phyloP scores from a whole-genome alignment of 2,329 filamentous ascomycete genomes.

The Microcyclosporella mali region DNA sequence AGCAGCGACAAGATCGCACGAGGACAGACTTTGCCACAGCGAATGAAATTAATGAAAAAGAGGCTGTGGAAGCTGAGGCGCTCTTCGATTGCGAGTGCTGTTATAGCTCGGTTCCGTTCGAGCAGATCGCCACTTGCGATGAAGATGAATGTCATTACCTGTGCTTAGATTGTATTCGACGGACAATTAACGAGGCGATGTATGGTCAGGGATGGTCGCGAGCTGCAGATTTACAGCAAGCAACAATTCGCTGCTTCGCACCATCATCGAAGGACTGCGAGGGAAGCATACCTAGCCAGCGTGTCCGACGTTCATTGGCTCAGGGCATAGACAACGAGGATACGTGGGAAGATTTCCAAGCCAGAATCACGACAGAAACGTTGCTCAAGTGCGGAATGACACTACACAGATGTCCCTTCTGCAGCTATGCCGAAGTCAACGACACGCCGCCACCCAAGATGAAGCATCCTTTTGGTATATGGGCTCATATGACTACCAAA shows the following conservation, averaged over 20 bases:
- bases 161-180: constrained; percentile 75
- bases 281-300: constrained; percentile 63
- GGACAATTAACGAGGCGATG: constrained; percentile 75
- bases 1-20: constrained; percentile 35
- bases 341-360: constrained; percentile 68
- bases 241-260: constrained; percentile 78
- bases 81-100: constrained; percentile 71
- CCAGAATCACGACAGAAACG: constrained; percentile 68
- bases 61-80: constrained; percentile 43
- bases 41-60: constrained; percentile 41
- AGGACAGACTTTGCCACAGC: constrained; percentile 39
- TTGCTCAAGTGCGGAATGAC: constrained; percentile 67
- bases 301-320: constrained; percentile 67
- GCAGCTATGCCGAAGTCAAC: constrained; percentile 83
- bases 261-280: constrained; percentile 60
- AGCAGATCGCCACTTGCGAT: constrained; percentile 68
- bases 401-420: constrained; percentile 82
- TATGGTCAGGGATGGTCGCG: constrained; percentile 90
- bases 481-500: constrained; percentile 19
- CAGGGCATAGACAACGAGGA: constrained; percentile 64
- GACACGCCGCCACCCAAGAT: constrained; percentile 29
- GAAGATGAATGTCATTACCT: constrained; percentile 62
- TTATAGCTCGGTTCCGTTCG: constrained; percentile 64
- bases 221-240: constrained; percentile 65
- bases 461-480: constrained; percentile 17